These are phyloP conservation scores for Effrenium voratum DNA, from an alignment of 73 alveolate genomes.

Conservation along the genomic window DNA sequence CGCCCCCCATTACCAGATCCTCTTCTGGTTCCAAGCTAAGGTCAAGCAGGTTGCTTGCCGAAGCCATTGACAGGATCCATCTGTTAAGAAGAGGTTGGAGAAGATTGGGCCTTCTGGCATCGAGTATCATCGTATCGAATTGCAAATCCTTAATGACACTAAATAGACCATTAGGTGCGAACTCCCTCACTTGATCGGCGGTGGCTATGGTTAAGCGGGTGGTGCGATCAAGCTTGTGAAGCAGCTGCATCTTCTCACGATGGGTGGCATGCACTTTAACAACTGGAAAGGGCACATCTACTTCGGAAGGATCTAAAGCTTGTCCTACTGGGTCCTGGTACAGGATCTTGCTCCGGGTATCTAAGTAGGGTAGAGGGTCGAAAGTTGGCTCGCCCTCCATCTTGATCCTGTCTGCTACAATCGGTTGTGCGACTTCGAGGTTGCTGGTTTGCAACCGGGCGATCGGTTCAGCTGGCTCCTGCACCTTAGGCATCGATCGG, in stretches of 20 bases:
- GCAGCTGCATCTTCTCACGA: background rate
- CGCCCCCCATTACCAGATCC: background rate
- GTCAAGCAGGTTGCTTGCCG: background rate
- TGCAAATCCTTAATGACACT: background rate
- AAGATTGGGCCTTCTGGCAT: background rate
- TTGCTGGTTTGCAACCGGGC: background rate
- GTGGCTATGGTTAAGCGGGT: background rate
- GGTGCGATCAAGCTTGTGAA: background rate
- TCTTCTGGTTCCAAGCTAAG: background rate
- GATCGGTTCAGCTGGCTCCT: background rate
- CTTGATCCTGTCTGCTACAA: background rate
- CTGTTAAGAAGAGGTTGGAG: background rate
- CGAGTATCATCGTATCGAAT: background rate
- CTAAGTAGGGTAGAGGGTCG: constrained; percentile 9
- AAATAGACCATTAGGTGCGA: background rate
- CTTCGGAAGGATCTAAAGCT: background rate
- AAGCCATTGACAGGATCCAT: background rate
- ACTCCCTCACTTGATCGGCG: background rate
- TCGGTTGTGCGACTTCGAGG: background rate
- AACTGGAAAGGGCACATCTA: background rate
- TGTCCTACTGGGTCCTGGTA: background rate
- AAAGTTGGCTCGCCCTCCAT: constrained; percentile 4
- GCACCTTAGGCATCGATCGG: too few relatives aligned
- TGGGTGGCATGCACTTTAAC: background rate
- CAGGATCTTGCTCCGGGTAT: background rate